These are phyloP conservation scores for Quercus tomentella DNA, from an alignment of 331 rosid genomes.

Conservation along the genomic window DNA sequence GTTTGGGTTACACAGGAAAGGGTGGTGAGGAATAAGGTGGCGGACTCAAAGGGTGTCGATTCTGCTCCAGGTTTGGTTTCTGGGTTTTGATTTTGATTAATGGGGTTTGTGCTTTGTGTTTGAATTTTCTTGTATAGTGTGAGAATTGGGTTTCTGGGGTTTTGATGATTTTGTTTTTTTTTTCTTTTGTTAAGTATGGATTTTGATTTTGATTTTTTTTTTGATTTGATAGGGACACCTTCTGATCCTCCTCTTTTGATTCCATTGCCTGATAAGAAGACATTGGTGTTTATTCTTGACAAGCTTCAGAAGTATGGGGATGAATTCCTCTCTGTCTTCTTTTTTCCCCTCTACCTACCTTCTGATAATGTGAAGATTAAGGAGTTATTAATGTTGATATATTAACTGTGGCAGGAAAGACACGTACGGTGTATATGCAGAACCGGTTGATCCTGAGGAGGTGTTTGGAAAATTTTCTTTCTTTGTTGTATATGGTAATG, in stretches of 20 bases:
- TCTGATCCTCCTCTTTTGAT: conserved; percentile 33
- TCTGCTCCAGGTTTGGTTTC: conserved; percentile 62
- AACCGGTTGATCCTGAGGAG: conserved; percentile 98
- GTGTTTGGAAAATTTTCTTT: conserved; percentile 29
- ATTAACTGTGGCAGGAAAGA: conserved; percentile 77
- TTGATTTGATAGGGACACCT: conserved; percentile 55
- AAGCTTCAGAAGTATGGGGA: conserved; percentile 84
- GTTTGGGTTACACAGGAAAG: conserved; percentile 60
- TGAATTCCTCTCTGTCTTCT: conserved; percentile 2
- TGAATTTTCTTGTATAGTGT: conserved; percentile 2
- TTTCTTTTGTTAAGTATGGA: not conserved
- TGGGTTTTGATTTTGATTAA: conserved; percentile 8
- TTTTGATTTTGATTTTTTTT: conserved; percentile 1
- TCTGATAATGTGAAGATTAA: not conserved
- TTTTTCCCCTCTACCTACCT: conserved; percentile 3
- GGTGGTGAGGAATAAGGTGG: conserved; percentile 34
- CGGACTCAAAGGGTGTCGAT: conserved; percentile 66
- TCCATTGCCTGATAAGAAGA: conserved; percentile 75
- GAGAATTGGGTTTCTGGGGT: conserved; percentile 8
- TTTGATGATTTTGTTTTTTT: not conserved
- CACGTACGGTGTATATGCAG: conserved; percentile 82
- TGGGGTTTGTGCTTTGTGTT: not conserved
- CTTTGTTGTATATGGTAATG: conserved; percentile 11
- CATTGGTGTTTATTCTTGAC: conserved; percentile 77
- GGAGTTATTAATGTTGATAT: conserved; percentile 14